Conservation (phyloP, 768 basidiomycete genomes). For the Amanita pallidorosea region DNA sequence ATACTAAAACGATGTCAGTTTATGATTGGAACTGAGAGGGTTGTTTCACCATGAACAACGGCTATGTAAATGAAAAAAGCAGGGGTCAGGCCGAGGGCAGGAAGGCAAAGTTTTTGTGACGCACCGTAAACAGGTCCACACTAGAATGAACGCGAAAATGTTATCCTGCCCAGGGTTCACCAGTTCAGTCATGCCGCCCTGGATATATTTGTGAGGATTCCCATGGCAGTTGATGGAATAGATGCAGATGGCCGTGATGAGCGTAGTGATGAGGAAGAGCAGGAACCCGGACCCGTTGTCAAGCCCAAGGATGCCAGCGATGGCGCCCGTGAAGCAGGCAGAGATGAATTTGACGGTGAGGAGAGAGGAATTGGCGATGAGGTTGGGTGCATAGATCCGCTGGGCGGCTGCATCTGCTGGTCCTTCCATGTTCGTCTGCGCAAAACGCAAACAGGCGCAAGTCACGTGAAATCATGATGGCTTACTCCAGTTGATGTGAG, state of each 20-base stretch:
- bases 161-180: constrained; percentile 86
- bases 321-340: constrained; percentile 77
- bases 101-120: constrained; percentile 14
- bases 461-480: constrained; percentile 6
- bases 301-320: constrained; percentile 82
- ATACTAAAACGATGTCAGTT: constrained; percentile 9
- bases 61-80: constrained; percentile 15
- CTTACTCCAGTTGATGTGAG: too few relatives aligned
- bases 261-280: constrained; percentile 58
- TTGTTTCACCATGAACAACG: constrained; percentile 37
- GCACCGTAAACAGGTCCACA: constrained; percentile 95
- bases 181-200: constrained; percentile 56
- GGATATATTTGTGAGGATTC: constrained; percentile 48
- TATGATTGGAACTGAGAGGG: neutral
- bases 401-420: constrained; percentile 41
- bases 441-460: neutral
- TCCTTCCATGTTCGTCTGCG: constrained; percentile 29
- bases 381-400: constrained; percentile 57
- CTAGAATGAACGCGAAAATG: constrained; percentile 80
- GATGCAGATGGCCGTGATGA: constrained; percentile 57
- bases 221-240: constrained; percentile 64
- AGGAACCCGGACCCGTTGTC: constrained; percentile 78
- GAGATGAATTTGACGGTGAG: constrained; percentile 70
- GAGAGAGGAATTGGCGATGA: constrained; percentile 50
- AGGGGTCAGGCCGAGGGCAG: neutral